Evolutionary conservation across 2,329 filamentous ascomycete genomes (phyloP).

Genomic region (Aspergillus piperis): DNA sequence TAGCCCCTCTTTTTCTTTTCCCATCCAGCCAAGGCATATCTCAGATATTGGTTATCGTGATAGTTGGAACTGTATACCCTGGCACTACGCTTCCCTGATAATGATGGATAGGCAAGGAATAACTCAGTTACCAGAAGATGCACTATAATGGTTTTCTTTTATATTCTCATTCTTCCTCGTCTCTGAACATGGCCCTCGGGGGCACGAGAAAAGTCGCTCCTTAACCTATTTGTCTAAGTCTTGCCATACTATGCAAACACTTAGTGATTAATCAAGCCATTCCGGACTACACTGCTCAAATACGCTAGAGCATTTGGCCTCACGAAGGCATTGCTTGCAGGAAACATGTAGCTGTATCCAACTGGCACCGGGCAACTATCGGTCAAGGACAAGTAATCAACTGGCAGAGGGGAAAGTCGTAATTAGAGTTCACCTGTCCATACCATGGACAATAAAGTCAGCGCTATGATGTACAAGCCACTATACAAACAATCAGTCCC

Average conservation of each 20-base stretch:
- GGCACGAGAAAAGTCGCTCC: constrained; percentile 15
- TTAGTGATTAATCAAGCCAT: not conserved
- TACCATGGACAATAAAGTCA: no score
- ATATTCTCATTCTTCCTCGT: constrained; percentile 9
- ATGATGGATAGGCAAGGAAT: constrained; percentile 1
- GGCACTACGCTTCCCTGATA: constrained; percentile 7
- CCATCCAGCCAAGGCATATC: constrained; percentile 1
- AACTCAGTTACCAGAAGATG: not conserved
- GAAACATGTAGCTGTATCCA: not conserved
- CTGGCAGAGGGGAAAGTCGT: not conserved
- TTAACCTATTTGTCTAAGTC: not conserved
- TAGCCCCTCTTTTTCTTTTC: not conserved
- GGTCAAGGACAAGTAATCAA: no score
- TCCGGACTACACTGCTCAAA: no score
- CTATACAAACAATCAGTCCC: constrained; percentile 21
- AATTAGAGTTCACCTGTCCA: no score
- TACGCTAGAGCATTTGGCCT: not conserved
- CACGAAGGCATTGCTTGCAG: not conserved
- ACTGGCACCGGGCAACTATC: no score
- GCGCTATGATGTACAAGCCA: not conserved
- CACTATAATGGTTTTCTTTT: not conserved
- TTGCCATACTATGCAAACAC: not conserved
- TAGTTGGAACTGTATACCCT: constrained; percentile 1
- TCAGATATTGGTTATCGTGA: constrained; percentile 4
- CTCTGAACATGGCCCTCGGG: constrained; percentile 18